These are phyloP conservation scores for Parietaria judaica DNA, from an alignment of 306 rosid species.

Conservation along the genomic window DNA sequence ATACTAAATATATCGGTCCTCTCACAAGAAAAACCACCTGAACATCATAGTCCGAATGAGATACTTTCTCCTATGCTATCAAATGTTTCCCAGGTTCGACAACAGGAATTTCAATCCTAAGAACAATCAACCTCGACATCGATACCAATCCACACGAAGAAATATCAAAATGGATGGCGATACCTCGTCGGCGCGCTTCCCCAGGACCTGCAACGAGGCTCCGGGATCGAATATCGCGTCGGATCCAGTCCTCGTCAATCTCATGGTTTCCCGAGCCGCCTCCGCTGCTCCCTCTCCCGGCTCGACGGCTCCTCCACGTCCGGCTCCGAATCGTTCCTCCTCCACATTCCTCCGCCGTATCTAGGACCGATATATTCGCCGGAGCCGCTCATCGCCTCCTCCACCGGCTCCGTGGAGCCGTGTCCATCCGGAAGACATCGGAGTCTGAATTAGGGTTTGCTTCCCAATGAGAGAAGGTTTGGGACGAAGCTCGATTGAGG, in stretches of 20 bases:
- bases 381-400: slow-evolving; percentile 22
- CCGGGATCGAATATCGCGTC: slow-evolving; percentile 31
- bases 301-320: slow-evolving; percentile 51
- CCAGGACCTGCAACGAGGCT: slow-evolving; percentile 38
- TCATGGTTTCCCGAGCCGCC: slow-evolving; percentile 33
- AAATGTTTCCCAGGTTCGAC: neutral
- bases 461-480: too few species aligned
- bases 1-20: slow-evolving; percentile 92
- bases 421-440: too few species aligned
- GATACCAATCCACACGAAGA: neutral
- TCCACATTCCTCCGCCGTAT: slow-evolving; percentile 28
- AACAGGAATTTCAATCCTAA: too few species aligned
- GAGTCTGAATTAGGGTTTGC: too few species aligned
- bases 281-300: slow-evolving; percentile 62
- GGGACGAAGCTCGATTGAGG: too few species aligned
- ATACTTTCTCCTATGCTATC: too few species aligned
- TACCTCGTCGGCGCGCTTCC: slow-evolving; percentile 71
- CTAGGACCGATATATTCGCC: slow-evolving; percentile 22
- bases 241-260: slow-evolving; percentile 39
- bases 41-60: too few species aligned
- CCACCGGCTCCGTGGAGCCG: slow-evolving; percentile 17
- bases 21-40: slow-evolving; percentile 92
- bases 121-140: too few species aligned
- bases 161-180: neutral
- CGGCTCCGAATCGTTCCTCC: slow-evolving; percentile 48